A percentile compares a stretch with the other conserved stretches of the same genome.
These are phyloP conservation scores for Mucor velutinosus DNA, from an alignment of 371 early-diverging fungal genomes.

Conservation along the genomic window DNA sequence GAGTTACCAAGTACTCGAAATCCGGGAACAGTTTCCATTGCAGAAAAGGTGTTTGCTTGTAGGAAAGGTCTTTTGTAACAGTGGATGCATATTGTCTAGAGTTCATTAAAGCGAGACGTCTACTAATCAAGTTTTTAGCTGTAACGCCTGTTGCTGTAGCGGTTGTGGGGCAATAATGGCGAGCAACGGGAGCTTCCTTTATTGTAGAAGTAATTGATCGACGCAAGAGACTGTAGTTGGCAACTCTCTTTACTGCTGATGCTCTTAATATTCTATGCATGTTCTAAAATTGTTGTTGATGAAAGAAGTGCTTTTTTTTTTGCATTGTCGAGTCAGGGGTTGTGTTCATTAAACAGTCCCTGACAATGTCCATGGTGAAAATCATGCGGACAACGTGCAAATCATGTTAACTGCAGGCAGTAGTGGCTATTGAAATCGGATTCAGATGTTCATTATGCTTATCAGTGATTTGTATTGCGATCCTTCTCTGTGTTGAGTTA, in stretches of 20 bases:
- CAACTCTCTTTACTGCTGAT: neutral
- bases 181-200: neutral
- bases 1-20: constrained; percentile 45
- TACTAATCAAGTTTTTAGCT: neutral
- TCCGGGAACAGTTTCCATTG: constrained; percentile 62
- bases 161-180: neutral
- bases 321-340: neutral
- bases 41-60: constrained; percentile 39
- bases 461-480: too few species aligned
- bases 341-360: too few species aligned
- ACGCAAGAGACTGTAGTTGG: constrained; percentile 14
- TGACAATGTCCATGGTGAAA: too few species aligned
- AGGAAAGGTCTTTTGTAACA: neutral
- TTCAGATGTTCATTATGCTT: too few species aligned
- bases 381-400: too few species aligned
- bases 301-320: neutral
- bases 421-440: too few species aligned
- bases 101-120: neutral
- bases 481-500: too few species aligned
- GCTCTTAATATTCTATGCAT: constrained; percentile 23
- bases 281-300: neutral
- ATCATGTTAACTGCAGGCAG: too few species aligned
- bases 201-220: constrained; percentile 12
- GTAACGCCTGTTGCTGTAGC: neutral
- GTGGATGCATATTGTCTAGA: neutral